Base-by-base conservation (phyloP, 1,284 basidiomycete genomes). In the Puccinia coronata region DNA sequence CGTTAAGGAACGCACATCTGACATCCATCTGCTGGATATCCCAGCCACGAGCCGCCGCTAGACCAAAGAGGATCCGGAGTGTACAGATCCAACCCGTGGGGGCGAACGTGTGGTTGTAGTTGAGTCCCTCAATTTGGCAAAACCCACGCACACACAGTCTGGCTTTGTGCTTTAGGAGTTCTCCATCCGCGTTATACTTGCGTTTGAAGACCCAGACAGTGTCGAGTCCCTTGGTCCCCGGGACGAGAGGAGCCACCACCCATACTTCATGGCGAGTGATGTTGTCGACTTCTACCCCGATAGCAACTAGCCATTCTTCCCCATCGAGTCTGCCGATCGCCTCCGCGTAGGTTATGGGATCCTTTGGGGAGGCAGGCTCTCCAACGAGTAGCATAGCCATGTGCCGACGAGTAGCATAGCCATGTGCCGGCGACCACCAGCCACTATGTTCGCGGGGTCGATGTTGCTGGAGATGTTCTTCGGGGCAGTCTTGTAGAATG, bases 11-110 rank as follows among this genome's bases (percentile, higher is more conserved):
- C 2, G 72, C 51, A n/a, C 41, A 49, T 14, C 39, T 59, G 23
- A 41, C 72, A 36, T 74, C 72, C 72, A 74, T 74, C 36, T 74
- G 72, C 31, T 74, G 72, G 23, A 74, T 18, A 23, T 53, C 47
- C 43, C 25, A 43, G 5, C 41, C 51, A 28, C 34, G 28, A 20
- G 55, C 18, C 1, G 72, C 72, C 5, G 28, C 43, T 2, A 53
- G 36, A 11, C 51, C 51, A 34, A 74, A 34, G 3, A 74, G 72
- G 2, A 74, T 49, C 11, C 51, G 28, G 16, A 74, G 49, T 6
- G 72, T 18, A 36, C 20, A 8, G 31, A 59, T 14, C 31, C 55
- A 3, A 3, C 72, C 72, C 14, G 72, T 74, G 5, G 72, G 72
- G 3, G 72, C 49, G 11, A 55, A 74, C 18, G 51, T 74, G n/a